A percentile compares a stretch with the other conserved stretches of the same genome.
phyloP scores from a whole-genome alignment of 768 basidiomycete genomes.

The Candolleomyces efflorescens region DNA sequence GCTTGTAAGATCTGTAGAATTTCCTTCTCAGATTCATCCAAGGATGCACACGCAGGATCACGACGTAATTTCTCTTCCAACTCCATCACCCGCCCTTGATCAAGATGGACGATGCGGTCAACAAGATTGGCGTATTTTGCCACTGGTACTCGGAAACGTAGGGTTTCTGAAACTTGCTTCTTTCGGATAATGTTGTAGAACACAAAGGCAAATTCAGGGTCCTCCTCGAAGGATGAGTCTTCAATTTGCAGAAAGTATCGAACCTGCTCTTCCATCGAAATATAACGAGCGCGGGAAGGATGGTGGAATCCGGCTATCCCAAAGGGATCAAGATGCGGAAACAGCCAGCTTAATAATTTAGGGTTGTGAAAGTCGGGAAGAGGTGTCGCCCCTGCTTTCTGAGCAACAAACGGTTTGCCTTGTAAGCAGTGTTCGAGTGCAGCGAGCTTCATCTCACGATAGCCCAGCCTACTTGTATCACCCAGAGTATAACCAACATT shows the following conservation, averaged over 20 bases:
- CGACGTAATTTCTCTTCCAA: background rate
- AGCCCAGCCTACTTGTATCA: conserved; percentile 9
- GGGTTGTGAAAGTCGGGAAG: conserved; percentile 12
- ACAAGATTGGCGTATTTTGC: background rate
- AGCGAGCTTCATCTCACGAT: conserved; percentile 8
- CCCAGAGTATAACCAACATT: conserved; percentile 15
- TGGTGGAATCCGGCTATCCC: background rate
- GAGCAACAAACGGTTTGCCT: conserved; percentile 4
- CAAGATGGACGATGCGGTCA: background rate
- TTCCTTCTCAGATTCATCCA: background rate
- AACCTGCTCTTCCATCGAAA: background rate
- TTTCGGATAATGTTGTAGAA: conserved; percentile 5
- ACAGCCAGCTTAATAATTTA: conserved; percentile 8
- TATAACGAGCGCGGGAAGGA: background rate
- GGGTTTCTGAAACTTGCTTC: background rate
- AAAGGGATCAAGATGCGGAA: conserved; percentile 11
- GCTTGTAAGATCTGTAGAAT: background rate
- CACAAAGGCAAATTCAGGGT: conserved; percentile 7
- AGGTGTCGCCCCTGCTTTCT: background rate
- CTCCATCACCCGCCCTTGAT: background rate
- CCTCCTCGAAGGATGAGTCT: background rate
- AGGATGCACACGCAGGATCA: background rate
- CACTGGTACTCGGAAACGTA: background rate
- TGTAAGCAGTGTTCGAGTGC: conserved; percentile 8
- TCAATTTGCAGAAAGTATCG: background rate